These are phyloP conservation scores for Epithele typhae DNA, from an alignment of 768 basidiomycete genomes.

Conservation along the genomic window DNA sequence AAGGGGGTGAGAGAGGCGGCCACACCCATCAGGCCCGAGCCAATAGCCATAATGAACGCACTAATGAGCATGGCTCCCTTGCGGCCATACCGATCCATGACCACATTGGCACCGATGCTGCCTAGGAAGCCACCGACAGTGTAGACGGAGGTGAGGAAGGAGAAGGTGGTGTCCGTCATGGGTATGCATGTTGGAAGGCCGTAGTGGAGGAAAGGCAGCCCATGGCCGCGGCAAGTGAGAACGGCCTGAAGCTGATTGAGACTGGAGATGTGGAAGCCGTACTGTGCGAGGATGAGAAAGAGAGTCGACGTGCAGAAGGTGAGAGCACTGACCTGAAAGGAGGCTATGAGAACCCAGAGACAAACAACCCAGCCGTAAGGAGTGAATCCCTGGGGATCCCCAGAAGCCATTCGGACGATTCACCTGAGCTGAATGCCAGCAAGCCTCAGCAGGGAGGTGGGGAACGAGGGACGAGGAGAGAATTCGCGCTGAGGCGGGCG, in stretches of 20 bases:
- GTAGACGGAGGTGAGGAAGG: constrained; percentile 79
- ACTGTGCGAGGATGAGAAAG: constrained; percentile 34
- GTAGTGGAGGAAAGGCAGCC: constrained; percentile 20
- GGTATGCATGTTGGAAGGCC: constrained; percentile 71
- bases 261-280: constrained; percentile 91
- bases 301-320: neutral
- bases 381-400: constrained; percentile 40
- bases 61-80: constrained; percentile 61
- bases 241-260: constrained; percentile 85
- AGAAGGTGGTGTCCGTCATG: constrained; percentile 75
- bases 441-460: too few relatives aligned
- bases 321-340: constrained; percentile 40
- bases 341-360: constrained; percentile 60
- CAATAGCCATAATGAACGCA: constrained; percentile 49
- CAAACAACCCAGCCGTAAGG: constrained; percentile 60
- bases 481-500: too few relatives aligned
- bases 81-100: constrained; percentile 71
- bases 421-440: neutral
- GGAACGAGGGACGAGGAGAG: too few relatives aligned
- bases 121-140: constrained; percentile 85
- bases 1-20: constrained; percentile 52
- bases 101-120: constrained; percentile 58
- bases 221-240: constrained; percentile 26
- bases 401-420: constrained; percentile 2
- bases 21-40: constrained; percentile 64